Evolutionary conservation across 2,329 filamentous ascomycete genomes (phyloP), one percentile per base, ranked within the genome.

Genomic region (Myriosclerotinia curreyana): DNA sequence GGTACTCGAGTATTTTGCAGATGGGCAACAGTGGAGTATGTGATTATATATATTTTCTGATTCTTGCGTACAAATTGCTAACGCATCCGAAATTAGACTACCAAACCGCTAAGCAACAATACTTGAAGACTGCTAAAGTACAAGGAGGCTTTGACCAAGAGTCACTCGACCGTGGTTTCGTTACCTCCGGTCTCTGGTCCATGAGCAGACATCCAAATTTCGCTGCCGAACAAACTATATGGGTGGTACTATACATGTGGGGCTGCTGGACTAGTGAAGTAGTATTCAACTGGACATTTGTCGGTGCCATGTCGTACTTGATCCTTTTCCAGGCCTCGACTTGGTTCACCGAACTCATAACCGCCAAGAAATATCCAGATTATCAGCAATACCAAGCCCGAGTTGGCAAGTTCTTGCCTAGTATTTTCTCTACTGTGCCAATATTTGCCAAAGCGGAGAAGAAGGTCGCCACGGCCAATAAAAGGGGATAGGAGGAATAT

Each of bases 161-260:
- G 66, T 91, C 96, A 62, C 84, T 99, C 34, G 91, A 97, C 68
- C 89, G 94, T 46, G 95, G 95, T 50, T 99, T 99, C 77, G 82
- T 90, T 68, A 89, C 91, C 11, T 86, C 82, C 5, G 95, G 95
- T 0, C 80, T 99, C 9, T 99, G 91, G 88, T 88, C 87, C 0
- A 92, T 88, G 79, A 94, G 89, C 70, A 85, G 95, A 53, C 96
- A 99, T 76, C 95, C 95, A 55, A 99, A 99, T 76, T 99, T 98
- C 74, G 86, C 90, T 6, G 91, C 91, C 6, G 95, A 99, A 77
- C 95, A 98, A 78, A 81, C 86, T 38, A 86, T 98, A 71, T 99
- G 95, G 95, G 82, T 96, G 62, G 79, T 86, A 11, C 77, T 98
- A 60, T 98, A 98, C 76, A 85, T 91, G 72, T 99, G 94, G 95